Evolutionary conservation across 2,329 filamentous ascomycete species (phyloP).

Genomic region (Diplodia intermedia): DNA sequence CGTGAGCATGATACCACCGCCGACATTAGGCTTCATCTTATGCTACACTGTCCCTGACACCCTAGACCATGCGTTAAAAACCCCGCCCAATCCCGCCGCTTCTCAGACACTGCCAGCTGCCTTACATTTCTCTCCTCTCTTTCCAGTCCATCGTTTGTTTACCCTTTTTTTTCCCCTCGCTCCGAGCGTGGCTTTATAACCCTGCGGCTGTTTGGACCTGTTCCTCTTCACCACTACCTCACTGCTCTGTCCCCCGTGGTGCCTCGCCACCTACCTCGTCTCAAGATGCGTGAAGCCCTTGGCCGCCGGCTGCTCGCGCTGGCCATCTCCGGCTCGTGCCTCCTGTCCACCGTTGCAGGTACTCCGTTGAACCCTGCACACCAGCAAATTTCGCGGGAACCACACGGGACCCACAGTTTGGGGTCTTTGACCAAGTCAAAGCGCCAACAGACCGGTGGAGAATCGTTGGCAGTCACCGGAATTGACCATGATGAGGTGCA

Average conservation of each 20-base stretch:
- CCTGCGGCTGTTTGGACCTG: background rate
- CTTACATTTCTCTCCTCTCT: slow-evolving; percentile 18
- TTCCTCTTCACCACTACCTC: background rate
- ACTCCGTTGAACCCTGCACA: slow-evolving; percentile 16
- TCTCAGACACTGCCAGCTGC: background rate
- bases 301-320: slow-evolving; percentile 15
- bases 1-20: slow-evolving; percentile 31
- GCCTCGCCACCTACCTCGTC: no score
- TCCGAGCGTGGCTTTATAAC: slow-evolving; percentile 3
- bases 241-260: background rate
- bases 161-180: slow-evolving; percentile 1
- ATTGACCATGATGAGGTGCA: slow-evolving; percentile 39
- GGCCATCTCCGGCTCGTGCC: slow-evolving; percentile 22
- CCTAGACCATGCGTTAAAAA: slow-evolving; percentile 28
- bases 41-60: slow-evolving; percentile 25
- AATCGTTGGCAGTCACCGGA: slow-evolving; percentile 36
- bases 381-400: background rate
- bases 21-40: slow-evolving; percentile 25
- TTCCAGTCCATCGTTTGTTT: slow-evolving; percentile 22
- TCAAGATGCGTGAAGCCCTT: slow-evolving; percentile 11
- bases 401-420: no score
- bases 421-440: background rate
- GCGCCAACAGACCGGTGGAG: slow-evolving; percentile 2
- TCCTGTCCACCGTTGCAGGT: slow-evolving; percentile 2
- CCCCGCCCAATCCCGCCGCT: background rate